Evolutionary conservation across 2,329 filamentous ascomycete species (phyloP).

Genomic region (Colletotrichum tamarilloi): DNA sequence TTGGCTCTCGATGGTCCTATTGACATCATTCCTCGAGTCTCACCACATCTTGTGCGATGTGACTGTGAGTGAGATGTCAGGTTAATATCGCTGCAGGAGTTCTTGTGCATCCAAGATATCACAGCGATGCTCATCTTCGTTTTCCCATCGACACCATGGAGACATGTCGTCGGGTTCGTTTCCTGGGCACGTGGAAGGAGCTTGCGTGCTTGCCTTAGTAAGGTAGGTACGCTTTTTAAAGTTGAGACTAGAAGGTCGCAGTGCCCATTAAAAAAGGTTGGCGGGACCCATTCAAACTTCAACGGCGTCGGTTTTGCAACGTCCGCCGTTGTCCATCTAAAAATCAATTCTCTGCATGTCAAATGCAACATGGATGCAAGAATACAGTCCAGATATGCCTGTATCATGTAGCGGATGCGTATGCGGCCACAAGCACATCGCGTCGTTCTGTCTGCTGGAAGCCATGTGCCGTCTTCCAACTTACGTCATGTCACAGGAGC

Average conservation of each 20-base stretch:
- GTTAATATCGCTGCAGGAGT: background rate
- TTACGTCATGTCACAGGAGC: background rate
- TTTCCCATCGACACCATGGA: background rate
- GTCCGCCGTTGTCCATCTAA: background rate
- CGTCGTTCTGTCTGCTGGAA: background rate
- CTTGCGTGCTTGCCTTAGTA: background rate
- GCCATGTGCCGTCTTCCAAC: background rate
- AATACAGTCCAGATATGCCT: background rate
- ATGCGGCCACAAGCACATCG: background rate
- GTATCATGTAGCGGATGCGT: background rate
- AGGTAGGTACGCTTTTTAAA: background rate
- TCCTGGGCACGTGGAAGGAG: background rate
- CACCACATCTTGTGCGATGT: too few species aligned
- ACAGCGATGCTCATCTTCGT: background rate
- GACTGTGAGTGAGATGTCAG: background rate
- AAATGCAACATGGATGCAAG: background rate
- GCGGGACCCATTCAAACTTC: background rate
- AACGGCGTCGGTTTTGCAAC: background rate
- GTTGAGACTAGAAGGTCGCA: background rate
- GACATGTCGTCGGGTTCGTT: background rate
- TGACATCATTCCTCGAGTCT: conserved; percentile 6
- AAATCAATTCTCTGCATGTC: background rate
- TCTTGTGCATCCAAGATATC: background rate
- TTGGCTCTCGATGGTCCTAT: conserved; percentile 14
- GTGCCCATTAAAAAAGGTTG: conserved; percentile 18